Evolutionary conservation across 306 rosid species (phyloP), one percentile per base, ranked within the genome.

Genomic region (Spatholobus suberectus): DNA sequence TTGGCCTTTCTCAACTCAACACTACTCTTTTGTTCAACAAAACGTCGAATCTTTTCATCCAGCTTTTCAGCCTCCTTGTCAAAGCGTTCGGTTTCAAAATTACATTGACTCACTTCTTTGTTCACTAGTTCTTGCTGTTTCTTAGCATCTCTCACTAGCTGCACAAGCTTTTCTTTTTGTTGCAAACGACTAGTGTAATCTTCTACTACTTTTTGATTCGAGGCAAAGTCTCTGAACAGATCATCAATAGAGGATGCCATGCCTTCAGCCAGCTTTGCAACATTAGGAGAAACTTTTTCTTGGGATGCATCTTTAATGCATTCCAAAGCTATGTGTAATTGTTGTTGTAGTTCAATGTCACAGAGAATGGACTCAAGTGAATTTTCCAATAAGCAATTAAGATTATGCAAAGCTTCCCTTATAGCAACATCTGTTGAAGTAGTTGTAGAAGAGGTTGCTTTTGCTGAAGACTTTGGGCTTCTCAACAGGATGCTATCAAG

Each of bases 401-500:
- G 65, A 32, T 71, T 59, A 13, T 59, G 20, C 73, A 80, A 43
- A 59, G 78, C 78, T 71, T 44, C 73, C 20, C 52, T 43, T 71
- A 71, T 6, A 24, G 40, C 73, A 59, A 59, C 78, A 32, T 58
- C 5, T n/a, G n/a, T n/a, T n/a, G n/a, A n/a, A n/a, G n/a, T n/a
- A 4, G 51, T 70, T 70, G 49, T 44, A 44, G 49, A 70, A 58
- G 18, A 29, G 17, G 73, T 52, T 71, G 34, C 26, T 58, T 58
- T 58, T 15, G 63, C 52, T 0, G 40, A 44, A 14, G 78, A 20
- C 41, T 43, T 66, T 44, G 17, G 52, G 18, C 52, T 80, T 71
- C 73, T 78, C 38, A 32, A 29, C 40, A 80, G 32, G 62, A 70
- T 71, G 78, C 73, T 71, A n/a, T 80, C 84, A 29, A 59, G 63